Base-by-base conservation (phyloP, 139 green algal species). In the Raphidocelis subcapitata region DNA sequence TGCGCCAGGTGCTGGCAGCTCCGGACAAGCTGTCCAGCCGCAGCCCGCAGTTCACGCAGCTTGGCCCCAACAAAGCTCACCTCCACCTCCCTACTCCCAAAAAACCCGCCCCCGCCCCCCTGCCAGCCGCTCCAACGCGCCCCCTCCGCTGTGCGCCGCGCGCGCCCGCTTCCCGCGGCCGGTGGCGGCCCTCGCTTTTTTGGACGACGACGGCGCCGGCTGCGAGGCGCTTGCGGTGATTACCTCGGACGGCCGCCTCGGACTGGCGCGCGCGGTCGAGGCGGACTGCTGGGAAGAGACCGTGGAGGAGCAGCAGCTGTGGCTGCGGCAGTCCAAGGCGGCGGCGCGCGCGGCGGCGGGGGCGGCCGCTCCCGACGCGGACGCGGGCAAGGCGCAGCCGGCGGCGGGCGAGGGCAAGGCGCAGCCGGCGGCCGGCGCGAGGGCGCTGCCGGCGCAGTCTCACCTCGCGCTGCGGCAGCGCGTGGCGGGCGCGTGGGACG, bases 81-180 rank as follows among this genome's bases (percentile, higher is more conserved):
- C 41, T 20, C 41, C 41, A 8, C 41, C 41, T 12, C 41, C 41
- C 41, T 49, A 8, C 41, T 12, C 8, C 8, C 41, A 49, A 49
- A 49, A 49, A 49, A 49, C 41, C 8, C n/a, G n/a, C n/a, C n/a
- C n/a, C n/a, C n/a, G n/a, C n/a, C n/a, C n/a, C n/a, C n/a, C n/a
- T n/a, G n/a, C n/a, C 41, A 49, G 41, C 8, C 41, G 41, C 8
- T 49, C 41, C 8, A 20, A 8, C 41, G 80, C 95, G n/a, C 94
- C 95, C 1, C 95, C 95, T 0, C 95, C 95, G 0, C 83, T 98
- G 81, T 91, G 77, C 52, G 85, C 89, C 2, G 87, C 75, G 3
- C 33, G 73, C 21, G 76, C 85, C 23, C 32, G 29, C 3, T 84
- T 91, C 15, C 67, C 74, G 0, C 70, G 57, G 41, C 66, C 72